Evolutionary conservation across 352 stramenopile genomes (phyloP).

Genomic region (Phytophthora quininea): DNA sequence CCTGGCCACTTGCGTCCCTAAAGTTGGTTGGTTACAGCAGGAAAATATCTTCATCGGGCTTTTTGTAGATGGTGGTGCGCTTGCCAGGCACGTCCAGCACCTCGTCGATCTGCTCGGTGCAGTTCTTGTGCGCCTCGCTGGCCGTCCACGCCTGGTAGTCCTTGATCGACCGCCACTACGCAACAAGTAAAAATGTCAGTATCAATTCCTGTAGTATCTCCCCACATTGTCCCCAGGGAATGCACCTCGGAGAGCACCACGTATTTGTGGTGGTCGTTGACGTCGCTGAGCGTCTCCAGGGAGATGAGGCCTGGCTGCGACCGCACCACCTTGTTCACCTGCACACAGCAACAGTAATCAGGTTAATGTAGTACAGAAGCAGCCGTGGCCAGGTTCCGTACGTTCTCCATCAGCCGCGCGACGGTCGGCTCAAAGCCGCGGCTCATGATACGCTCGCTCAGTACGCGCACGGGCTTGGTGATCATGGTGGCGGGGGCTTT

Average conservation of each 20-base stretch:
- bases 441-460: conserved; percentile 86
- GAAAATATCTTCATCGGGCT: conserved; percentile 85
- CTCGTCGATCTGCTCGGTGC: conserved; percentile 86
- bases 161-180: conserved; percentile 80
- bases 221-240: not conserved
- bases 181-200: too few species aligned
- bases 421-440: conserved; percentile 86
- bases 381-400: too few species aligned
- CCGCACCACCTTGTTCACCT: conserved; percentile 81
- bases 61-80: conserved; percentile 85
- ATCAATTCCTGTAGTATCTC: too few species aligned
- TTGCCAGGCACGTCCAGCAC: conserved; percentile 87
- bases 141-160: conserved; percentile 82
- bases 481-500: too few species aligned
- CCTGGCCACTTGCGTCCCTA: too few species aligned
- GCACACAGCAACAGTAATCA: conserved; percentile 3
- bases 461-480: conserved; percentile 72
- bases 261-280: conserved; percentile 90
- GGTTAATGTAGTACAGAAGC: too few species aligned
- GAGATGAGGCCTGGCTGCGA: conserved; percentile 80
- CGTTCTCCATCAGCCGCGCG: conserved; percentile 80
- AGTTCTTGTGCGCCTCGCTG: conserved; percentile 81
- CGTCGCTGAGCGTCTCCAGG: conserved; percentile 81
- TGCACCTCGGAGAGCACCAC: conserved; percentile 83
- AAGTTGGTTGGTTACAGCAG: conserved; percentile 70